These are phyloP conservation scores for Mycena pura DNA, from an alignment of 768 basidiomycete species.

Conservation along the genomic window DNA sequence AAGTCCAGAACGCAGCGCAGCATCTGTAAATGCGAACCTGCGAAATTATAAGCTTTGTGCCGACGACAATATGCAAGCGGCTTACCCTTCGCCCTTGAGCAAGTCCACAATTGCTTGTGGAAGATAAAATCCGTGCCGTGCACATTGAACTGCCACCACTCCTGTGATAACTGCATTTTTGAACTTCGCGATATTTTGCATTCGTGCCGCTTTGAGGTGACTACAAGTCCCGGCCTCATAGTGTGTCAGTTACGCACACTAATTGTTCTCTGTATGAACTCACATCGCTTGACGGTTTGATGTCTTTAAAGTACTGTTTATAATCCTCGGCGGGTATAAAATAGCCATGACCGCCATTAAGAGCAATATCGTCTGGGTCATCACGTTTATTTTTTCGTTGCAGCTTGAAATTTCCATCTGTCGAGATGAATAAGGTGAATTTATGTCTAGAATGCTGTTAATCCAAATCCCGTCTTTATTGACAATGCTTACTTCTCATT, in stretches of 20 bases:
- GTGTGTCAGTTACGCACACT: background rate
- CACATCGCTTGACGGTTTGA: background rate
- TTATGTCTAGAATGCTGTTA: background rate
- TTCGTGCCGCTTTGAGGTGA: slow-evolving; percentile 33
- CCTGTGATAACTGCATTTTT: slow-evolving; percentile 36
- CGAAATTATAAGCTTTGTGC: background rate
- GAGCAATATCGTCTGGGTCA: slow-evolving; percentile 1
- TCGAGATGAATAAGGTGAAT: background rate
- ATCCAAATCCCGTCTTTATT: background rate
- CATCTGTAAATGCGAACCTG: slow-evolving; percentile 11
- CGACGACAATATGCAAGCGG: background rate
- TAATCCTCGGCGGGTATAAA: background rate
- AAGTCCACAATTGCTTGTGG: slow-evolving; percentile 18
- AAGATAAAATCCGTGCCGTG: slow-evolving; percentile 36
- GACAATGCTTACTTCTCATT: background rate
- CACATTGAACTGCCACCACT: slow-evolving; percentile 37
- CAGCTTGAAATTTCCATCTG: background rate
- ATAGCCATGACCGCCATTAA: background rate
- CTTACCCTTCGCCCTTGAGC: slow-evolving; percentile 13
- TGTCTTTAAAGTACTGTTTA: background rate
- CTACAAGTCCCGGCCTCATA: slow-evolving; percentile 23
- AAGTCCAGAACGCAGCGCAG: background rate
- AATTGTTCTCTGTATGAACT: background rate
- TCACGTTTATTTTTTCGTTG: slow-evolving; percentile 2
- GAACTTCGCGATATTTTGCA: slow-evolving; percentile 38